These are phyloP conservation scores for Zygosaccharomyces lentus DNA, from an alignment of 805 yeast genomes.

Conservation along the genomic window DNA sequence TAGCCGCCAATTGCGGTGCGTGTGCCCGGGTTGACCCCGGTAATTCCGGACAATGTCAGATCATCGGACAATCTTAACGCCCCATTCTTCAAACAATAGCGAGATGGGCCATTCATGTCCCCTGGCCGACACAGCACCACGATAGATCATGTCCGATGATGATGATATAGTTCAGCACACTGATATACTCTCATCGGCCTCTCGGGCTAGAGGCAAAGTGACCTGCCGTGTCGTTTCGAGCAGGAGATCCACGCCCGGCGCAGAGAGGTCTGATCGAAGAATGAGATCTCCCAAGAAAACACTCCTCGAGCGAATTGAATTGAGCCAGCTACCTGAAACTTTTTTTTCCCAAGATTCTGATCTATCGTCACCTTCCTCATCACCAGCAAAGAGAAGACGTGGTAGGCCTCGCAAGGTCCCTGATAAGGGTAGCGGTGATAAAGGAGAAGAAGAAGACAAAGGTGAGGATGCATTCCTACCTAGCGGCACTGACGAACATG, in stretches of 20 bases:
- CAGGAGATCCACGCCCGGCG: not conserved
- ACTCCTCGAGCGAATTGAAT: constrained; percentile 5
- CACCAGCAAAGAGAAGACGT: constrained; percentile 8
- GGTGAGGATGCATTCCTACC: constrained; percentile 36
- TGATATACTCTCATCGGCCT: constrained; percentile 26
- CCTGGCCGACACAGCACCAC: not conserved
- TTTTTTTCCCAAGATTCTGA: constrained; percentile 2
- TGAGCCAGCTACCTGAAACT: not conserved
- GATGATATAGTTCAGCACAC: constrained; percentile 23
- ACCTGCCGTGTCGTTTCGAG: not conserved
- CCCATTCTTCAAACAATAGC: not conserved
- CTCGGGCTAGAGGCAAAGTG: constrained; percentile 8
- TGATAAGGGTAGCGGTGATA: constrained; percentile 1
- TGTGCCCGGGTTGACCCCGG: not conserved
- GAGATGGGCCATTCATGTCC: not conserved
- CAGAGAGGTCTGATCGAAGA: constrained; percentile 5
- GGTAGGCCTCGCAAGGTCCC: constrained; percentile 15
- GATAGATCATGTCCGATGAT: constrained; percentile 5
- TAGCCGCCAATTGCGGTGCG: too few species aligned
- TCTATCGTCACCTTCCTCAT: not conserved
- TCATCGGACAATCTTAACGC: not conserved
- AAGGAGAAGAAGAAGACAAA: constrained; percentile 18
- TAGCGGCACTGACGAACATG: constrained; percentile 37
- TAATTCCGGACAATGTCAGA: not conserved
- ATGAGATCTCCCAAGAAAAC: constrained; percentile 22